Conservation (phyloP, 495 filamentous ascomycete species). For the Trichoderma orchidacearum region DNA sequence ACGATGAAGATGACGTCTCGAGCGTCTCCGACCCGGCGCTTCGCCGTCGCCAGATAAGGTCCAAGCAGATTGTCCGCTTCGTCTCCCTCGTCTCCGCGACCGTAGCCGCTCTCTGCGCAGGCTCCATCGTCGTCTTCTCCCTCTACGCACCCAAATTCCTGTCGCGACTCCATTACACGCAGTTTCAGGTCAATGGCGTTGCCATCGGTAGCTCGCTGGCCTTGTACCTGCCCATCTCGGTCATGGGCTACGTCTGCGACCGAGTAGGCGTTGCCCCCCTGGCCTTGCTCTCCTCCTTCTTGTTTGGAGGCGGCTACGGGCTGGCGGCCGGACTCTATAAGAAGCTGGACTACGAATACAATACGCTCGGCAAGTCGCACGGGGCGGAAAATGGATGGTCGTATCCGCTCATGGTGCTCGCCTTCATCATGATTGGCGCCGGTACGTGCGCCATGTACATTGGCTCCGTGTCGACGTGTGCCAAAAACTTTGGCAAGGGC, state of each 20-base stretch:
- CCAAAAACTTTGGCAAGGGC: conserved; percentile 89
- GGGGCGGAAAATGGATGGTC: conserved; percentile 39
- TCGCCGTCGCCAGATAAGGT: conserved; percentile 6
- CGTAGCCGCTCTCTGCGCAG: conserved; percentile 52
- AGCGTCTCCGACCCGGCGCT: conserved; percentile 10
- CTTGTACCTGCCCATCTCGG: conserved; percentile 76
- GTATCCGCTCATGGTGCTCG: conserved; percentile 69
- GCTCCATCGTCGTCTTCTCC: conserved; percentile 77
- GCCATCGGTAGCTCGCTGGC: conserved; percentile 71
- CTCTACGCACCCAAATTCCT: conserved; percentile 85
- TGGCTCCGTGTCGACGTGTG: conserved; percentile 76
- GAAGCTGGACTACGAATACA: conserved; percentile 38
- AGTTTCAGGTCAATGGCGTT: conserved; percentile 81
- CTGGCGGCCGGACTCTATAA: conserved; percentile 70
- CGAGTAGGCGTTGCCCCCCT: conserved; percentile 66
- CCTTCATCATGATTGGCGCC: conserved; percentile 67
- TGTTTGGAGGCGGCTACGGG: conserved; percentile 73
- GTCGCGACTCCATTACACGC: conserved; percentile 67
- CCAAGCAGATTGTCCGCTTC: conserved; percentile 15
- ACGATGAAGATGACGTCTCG: conserved; percentile 19
- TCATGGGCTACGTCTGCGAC: conserved; percentile 88
- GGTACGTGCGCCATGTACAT: conserved; percentile 83
- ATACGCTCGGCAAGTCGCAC: conserved; percentile 14
- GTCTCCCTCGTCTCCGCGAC: conserved; percentile 27
- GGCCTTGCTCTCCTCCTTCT: conserved; percentile 49